Conservation (phyloP, 345 rosid genomes). For the Pseudoturritis turrita region DNA sequence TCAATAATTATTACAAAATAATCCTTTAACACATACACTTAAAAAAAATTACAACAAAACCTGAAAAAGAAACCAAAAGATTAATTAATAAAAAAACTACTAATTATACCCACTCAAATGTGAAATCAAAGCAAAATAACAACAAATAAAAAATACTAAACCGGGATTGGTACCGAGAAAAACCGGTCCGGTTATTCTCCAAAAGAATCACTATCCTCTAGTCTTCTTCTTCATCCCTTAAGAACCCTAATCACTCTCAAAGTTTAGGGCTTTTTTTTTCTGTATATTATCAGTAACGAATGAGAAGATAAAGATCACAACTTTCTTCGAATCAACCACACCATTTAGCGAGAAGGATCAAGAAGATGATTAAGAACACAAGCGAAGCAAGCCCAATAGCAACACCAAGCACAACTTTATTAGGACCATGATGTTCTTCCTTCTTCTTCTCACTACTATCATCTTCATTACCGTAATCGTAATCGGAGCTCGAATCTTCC, state of each 20-base stretch:
- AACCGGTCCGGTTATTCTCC: slow-evolving; percentile 22
- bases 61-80: background rate
- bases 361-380: slow-evolving; percentile 80
- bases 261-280: background rate
- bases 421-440: slow-evolving; percentile 66
- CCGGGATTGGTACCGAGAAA: slow-evolving; percentile 23
- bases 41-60: slow-evolving; percentile 6
- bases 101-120: slow-evolving; percentile 1
- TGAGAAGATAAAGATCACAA: background rate
- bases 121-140: slow-evolving; percentile 2
- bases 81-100: background rate
- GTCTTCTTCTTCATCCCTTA: background rate
- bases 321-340: slow-evolving; percentile 42
- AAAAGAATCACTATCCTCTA: background rate
- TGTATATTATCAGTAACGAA: slow-evolving; percentile 12
- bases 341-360: slow-evolving; percentile 76
- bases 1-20: slow-evolving; percentile 31
- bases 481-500: slow-evolving; percentile 45
- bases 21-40: slow-evolving; percentile 17
- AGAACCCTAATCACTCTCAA: slow-evolving; percentile 22
- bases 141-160: background rate
- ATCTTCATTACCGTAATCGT: slow-evolving; percentile 42
- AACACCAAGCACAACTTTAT: slow-evolving; percentile 79
- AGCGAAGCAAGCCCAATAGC: slow-evolving; percentile 80
- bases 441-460: slow-evolving; percentile 39